phyloP scores from a whole-genome alignment of 345 rosid species.

The Salix udensis region DNA sequence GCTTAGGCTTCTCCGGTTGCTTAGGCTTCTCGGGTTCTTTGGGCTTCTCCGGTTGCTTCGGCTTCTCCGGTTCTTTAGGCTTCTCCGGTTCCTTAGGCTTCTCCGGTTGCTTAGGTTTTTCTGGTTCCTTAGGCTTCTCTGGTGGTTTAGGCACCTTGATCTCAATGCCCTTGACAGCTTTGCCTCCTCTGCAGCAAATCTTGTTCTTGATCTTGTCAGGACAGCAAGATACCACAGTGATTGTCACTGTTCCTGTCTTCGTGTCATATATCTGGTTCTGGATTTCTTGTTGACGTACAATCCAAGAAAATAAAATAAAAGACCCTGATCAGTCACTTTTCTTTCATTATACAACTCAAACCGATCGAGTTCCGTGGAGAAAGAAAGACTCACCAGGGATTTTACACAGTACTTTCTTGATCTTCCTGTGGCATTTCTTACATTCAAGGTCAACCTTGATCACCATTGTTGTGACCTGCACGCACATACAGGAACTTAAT shows the following conservation, averaged over 20 bases:
- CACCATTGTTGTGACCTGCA: constrained; percentile 62
- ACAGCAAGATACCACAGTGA: constrained; percentile 73
- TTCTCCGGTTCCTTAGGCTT: constrained; percentile 18
- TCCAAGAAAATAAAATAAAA: neutral
- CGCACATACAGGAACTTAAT: neutral
- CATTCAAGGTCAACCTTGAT: constrained; percentile 72
- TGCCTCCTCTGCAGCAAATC: constrained; percentile 51
- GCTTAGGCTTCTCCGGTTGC: neutral
- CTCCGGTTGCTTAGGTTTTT: neutral
- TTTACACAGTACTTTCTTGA: constrained; percentile 67
- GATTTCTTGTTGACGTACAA: constrained; percentile 43
- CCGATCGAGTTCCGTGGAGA: neutral
- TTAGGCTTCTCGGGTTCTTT: constrained; percentile 7
- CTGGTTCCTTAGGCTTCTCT: constrained; percentile 22
- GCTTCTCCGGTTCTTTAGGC: constrained; percentile 17
- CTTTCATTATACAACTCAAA: constrained; percentile 26
- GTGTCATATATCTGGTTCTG: constrained; percentile 56
- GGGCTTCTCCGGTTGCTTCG: constrained; percentile 7
- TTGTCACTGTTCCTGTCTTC: constrained; percentile 52
- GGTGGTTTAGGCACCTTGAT: constrained; percentile 25
- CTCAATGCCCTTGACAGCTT: constrained; percentile 55
- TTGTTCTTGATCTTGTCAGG: constrained; percentile 68
- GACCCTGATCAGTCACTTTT: constrained; percentile 21
- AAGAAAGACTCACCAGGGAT: constrained; percentile 57
- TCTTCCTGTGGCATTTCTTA: constrained; percentile 57